A percentile compares a stretch with the other conserved stretches of the same genome.
Evolutionary conservation across 805 yeast genomes (phyloP).

Genomic region (Zygotorulaspora danielsina): DNA sequence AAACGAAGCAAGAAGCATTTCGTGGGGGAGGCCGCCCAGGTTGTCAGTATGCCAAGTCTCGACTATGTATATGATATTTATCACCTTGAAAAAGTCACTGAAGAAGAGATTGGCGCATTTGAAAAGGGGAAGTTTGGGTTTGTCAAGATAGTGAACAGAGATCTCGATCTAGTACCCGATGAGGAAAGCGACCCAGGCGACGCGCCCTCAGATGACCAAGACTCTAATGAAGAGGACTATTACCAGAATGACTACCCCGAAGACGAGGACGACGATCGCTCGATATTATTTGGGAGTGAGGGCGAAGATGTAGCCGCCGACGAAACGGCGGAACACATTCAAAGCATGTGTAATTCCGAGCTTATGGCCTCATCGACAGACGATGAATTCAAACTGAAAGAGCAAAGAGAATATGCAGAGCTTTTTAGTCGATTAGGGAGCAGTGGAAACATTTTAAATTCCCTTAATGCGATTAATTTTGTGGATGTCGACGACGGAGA

Average conservation of each 20-base stretch:
- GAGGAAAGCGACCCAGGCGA: slow-evolving; percentile 40
- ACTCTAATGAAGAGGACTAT: slow-evolving; percentile 86
- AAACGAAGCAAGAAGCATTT: slow-evolving; percentile 25
- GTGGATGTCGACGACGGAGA: slow-evolving; percentile 34
- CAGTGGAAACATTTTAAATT: slow-evolving; percentile 23
- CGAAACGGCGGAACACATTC: slow-evolving; percentile 15
- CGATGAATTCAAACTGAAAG: slow-evolving; percentile 8
- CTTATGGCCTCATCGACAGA: neutral
- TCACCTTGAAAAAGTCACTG: slow-evolving; percentile 59
- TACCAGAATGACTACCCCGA: slow-evolving; percentile 94
- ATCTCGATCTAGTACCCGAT: slow-evolving; percentile 35
- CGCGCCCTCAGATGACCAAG: slow-evolving; percentile 66
- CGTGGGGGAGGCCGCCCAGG: slow-evolving; percentile 13
- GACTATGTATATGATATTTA: slow-evolving; percentile 94
- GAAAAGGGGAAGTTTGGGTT: slow-evolving; percentile 37
- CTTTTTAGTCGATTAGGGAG: slow-evolving; percentile 25
- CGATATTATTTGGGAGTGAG: slow-evolving; percentile 37
- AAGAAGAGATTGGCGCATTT: slow-evolving; percentile 40
- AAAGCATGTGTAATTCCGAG: neutral
- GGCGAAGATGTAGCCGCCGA: slow-evolving; percentile 38
- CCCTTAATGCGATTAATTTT: slow-evolving; percentile 26
- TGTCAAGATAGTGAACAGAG: slow-evolving; percentile 42
- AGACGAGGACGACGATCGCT: slow-evolving; percentile 69
- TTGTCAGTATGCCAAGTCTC: slow-evolving; percentile 31
- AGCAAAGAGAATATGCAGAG: slow-evolving; percentile 17